Evolutionary conservation across 2,329 filamentous ascomycete species (phyloP), one percentile per base, ranked within the genome.

Genomic region (Aureobasidium mangrovei): DNA sequence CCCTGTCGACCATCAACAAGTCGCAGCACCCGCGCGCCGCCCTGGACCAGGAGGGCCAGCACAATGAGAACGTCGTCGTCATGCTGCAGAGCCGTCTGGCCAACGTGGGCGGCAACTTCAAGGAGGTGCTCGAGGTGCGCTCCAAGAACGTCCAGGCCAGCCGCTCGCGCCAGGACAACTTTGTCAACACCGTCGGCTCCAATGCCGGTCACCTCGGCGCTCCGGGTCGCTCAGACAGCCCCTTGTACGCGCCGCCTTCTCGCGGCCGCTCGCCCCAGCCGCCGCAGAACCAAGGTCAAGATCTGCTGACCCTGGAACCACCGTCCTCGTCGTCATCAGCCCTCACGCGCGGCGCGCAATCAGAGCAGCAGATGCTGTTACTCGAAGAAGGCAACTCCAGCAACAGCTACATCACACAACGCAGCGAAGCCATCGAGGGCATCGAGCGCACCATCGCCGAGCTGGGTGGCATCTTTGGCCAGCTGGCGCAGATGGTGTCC

Each of bases 121-220:
- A 97, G 71, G 91, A 97, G 63, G 91, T 97, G 4, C 77, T 98
- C 7, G 93, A 98, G 69, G 88, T 95, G 40, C 83, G 93, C 56
- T 97, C 93, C 52, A 95, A 95, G 76, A 98, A 97, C 69, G 95
- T 98, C 59, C 93, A 96, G 70, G 93, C 91, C 3, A 94, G 88
- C 56, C 80, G 90, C 57, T 90, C 88, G 43, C 78, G 93, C 60
- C 97, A 93, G 26, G 93, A 97, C 71, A 95, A 97, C 66, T 98
- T 98, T 65, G 89, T 98, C 53, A 94, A 88, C 2, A 86, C 86
- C 3, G 90, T 96, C 10, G 88, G 87, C 2, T 57, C 40, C 26
- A 51, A 42, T 32, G 39, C 49, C 4, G 45, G 53, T 49, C 53
- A 54, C 26, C 26, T 46, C 85, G 89, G 62, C 79, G 86, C 2